Conservation (phyloP, 2,329 filamentous ascomycete genomes). For the Aspergillus sclerotialis region DNA sequence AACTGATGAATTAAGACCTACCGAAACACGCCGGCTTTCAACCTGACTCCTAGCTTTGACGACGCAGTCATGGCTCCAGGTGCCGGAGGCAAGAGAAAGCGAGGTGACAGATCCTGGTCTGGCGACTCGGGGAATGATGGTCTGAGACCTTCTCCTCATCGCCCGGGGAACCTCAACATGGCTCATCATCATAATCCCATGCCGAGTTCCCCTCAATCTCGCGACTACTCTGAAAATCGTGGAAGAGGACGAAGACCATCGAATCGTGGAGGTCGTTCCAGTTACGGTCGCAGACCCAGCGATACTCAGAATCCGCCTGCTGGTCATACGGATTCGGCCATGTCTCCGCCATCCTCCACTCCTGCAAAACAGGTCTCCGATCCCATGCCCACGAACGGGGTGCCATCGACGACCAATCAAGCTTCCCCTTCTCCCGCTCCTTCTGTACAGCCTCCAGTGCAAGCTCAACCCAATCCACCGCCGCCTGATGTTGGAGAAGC, state of each 20-base stretch:
- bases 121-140: constrained; percentile 35
- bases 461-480: constrained; percentile 11
- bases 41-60: constrained; percentile 19
- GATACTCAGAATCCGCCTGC: constrained; percentile 28
- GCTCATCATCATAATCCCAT: constrained; percentile 47
- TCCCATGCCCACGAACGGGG: constrained; percentile 21
- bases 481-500: constrained; percentile 10
- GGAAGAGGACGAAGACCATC: constrained; percentile 31
- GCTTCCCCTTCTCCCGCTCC: constrained; percentile 14
- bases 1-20: constrained; percentile 27
- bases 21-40: constrained; percentile 17
- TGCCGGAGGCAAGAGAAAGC: constrained; percentile 50
- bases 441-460: constrained; percentile 6
- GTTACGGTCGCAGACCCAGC: constrained; percentile 26
- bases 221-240: constrained; percentile 32
- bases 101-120: constrained; percentile 38
- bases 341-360: constrained; percentile 24
- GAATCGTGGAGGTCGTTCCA: constrained; percentile 33
- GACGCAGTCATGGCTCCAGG: constrained; percentile 44
- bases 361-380: constrained; percentile 24
- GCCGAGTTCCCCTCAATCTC: constrained; percentile 26
- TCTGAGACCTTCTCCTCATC: constrained; percentile 41
- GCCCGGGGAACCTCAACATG: constrained; percentile 42
- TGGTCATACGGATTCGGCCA: constrained; percentile 22
- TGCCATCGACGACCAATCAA: constrained; percentile 12